These are phyloP conservation scores for Komagataella pseudopastoris DNA, from an alignment of 805 yeast genomes.

Conservation along the genomic window DNA sequence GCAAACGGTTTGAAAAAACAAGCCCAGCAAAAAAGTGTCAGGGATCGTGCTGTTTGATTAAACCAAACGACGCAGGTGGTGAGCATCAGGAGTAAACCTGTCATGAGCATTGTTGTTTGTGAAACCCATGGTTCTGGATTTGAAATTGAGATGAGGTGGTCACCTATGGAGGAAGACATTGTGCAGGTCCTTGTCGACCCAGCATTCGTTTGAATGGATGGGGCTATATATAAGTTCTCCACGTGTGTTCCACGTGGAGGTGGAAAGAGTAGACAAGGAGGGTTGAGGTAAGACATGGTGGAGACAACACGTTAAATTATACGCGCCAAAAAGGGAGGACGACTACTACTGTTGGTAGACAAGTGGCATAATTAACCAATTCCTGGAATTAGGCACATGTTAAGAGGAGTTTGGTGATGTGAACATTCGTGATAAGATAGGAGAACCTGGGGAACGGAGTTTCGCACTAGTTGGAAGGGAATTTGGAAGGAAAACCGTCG, in stretches of 20 bases:
- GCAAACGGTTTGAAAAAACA: slow-evolving; percentile 40
- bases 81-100: not conserved
- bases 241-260: not conserved
- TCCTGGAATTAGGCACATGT: not conserved
- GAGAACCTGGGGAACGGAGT: not conserved
- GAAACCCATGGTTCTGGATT: not conserved
- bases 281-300: not conserved
- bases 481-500: too few species aligned
- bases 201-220: not conserved
- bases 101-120: not conserved
- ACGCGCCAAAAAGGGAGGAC: not conserved
- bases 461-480: not conserved
- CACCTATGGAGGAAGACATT: not conserved
- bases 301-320: not conserved
- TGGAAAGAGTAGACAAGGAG: not conserved
- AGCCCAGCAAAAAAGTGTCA: slow-evolving; percentile 23
- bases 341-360: not conserved
- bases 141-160: not conserved
- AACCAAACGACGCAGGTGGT: not conserved
- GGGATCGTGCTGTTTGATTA: slow-evolving; percentile 1
- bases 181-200: not conserved
- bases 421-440: not conserved
- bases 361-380: too few species aligned
- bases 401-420: not conserved
- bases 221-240: not conserved